Base-by-base conservation (phyloP, 2,329 filamentous ascomycete species). In the Plenodomus biglobosus region DNA sequence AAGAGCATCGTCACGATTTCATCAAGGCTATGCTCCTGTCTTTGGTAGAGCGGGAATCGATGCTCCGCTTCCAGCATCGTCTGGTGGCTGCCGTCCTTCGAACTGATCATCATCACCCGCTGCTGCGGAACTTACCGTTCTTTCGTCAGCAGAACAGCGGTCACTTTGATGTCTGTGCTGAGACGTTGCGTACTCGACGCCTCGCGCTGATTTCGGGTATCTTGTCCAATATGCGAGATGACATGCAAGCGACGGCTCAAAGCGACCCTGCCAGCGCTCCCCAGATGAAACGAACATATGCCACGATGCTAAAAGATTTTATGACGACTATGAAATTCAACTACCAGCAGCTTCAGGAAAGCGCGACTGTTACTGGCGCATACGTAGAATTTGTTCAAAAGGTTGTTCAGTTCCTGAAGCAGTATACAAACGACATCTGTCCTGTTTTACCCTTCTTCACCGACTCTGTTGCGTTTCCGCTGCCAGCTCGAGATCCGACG, bases 321-420 rank as follows among this genome's bases (percentile, higher is more conserved):
- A 85, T 85, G 84, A 69, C 69, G 7, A 73, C 78, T 1, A 85
- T 86, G 82, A 84, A 81, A 61, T 70, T 69, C 32, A 84, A 84
- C 48, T 85, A 85, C 50, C 75, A 78, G 48, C 80, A 83, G 50
- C 70, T 84, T 11, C 57, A 66, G 20, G 71, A 75, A 42, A 58
- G 59, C 2, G 47, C 52, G 3, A 57, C 61, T 5, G 73, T 75
- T 3, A 76, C 77, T 40, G 79, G 82, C 10, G 72, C 76, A 2
- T 86, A 86, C 58, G 80, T 85, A 6, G 74, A 78, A 8, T 85
- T 86, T 59, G 82, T 85, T 4, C 84, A 86, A 49, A 70, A 74
- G 15, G 73, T 85, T 2, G 76, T 86, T 2, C 76, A 79, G 17
- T 80, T 80, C 51, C 66, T 86, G 39, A 83, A 86, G 58, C 81